Base-by-base conservation (phyloP, 306 rosid genomes). In the Quercus parvula region DNA sequence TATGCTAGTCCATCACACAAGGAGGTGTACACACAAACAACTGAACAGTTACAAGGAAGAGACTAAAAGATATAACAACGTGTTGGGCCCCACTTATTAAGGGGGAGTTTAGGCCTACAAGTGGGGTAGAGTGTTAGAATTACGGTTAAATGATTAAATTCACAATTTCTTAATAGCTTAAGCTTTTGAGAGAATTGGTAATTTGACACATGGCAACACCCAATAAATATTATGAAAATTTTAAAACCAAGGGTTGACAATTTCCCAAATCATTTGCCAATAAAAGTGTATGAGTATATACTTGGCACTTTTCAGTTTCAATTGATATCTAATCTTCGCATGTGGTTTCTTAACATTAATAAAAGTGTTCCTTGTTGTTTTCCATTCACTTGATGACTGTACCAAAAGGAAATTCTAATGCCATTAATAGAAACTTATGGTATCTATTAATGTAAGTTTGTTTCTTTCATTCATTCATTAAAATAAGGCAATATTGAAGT, bases 261-360 rank as follows among this genome's bases (percentile, higher is more conserved):
- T 33, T 75, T 74, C 52, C 49, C 69, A 35, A 51, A 20, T 71
- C 5, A 28, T 38, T 56, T 62, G 33, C 44, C 69, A 49, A 66
- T 35, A 61, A 59, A 61, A 51, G 71, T 56, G 78, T 69, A 78
- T 4, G 38, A 62, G 49, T 24, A 14, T 5, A 6, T 71, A 75
- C 70, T 52, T 38, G 74, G 71, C 31, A 38, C 24, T 57, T 71
- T 78, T 74, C 41, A 73, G 76, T 81, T 87, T 11, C 75, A 33
- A 4, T 74, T 73, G 46, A 35, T 73, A 57, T 57, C 52, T 56
- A 15, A 35, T 56, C 15, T 22, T 17, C 49, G 14, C 15, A 30
- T 59, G 25, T 75, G 78, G 72, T 76, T 70, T 58, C 38, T 51
- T 6, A 64, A 61, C 14, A 57, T 52, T 57, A 52, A 27, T 81